Evolutionary conservation across 257 asterid species (phyloP).

Genomic region (Sherardia arvensis): DNA sequence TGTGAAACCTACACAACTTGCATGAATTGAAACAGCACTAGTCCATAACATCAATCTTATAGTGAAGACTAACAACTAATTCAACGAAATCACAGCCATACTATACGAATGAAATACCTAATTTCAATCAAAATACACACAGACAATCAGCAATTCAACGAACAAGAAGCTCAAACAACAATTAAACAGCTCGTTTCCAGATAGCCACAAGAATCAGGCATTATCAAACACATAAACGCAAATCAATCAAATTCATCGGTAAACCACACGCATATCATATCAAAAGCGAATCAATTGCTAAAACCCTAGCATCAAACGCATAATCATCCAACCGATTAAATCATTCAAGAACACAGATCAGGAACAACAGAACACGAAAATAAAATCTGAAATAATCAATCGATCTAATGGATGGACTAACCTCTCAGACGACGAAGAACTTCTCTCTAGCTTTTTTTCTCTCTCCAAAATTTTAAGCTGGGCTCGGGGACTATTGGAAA

Average conservation of each 20-base stretch:
- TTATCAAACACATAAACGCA: not conserved
- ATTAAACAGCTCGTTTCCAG: not conserved
- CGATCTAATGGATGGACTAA: not conserved
- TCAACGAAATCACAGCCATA: too few relatives aligned
- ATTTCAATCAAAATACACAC: too few relatives aligned
- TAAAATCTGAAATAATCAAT: not conserved
- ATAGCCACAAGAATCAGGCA: not conserved
- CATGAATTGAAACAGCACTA: too few relatives aligned
- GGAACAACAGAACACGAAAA: not conserved
- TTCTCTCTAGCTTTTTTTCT: conserved; percentile 7
- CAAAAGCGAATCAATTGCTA: not conserved
- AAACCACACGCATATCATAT: conserved; percentile 13
- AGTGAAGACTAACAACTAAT: too few relatives aligned
- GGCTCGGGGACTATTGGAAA: conserved; percentile 13
- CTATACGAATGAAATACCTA: too few relatives aligned
- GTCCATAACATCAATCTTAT: too few relatives aligned
- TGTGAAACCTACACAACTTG: too few relatives aligned
- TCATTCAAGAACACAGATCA: not conserved
- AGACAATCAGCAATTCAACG: too few relatives aligned
- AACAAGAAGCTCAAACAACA: too few relatives aligned
- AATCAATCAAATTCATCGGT: not conserved
- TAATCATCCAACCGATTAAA: not conserved
- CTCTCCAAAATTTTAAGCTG: not conserved
- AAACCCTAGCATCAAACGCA: not conserved
- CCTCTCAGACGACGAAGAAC: conserved; percentile 14